phyloP scores from a whole-genome alignment of 108 stramenopile species.

The Fragilariopsis cylindrus region DNA sequence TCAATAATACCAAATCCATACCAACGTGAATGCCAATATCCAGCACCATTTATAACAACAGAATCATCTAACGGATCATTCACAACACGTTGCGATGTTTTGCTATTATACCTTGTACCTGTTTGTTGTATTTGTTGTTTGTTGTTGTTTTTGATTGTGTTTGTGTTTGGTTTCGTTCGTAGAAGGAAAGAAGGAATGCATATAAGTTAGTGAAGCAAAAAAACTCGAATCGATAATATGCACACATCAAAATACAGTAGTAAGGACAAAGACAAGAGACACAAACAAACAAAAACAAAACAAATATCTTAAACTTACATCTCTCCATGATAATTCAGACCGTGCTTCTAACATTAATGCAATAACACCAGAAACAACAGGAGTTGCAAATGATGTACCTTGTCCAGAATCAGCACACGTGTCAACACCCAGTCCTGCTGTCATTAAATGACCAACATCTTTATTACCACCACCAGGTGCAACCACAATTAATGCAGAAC shows the following conservation, averaged over 20 bases:
- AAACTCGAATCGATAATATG: too few species aligned
- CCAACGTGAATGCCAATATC: conserved; percentile 39
- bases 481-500: conserved; percentile 40
- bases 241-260: too few species aligned
- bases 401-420: conserved; percentile 19
- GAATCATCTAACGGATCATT: conserved; percentile 4
- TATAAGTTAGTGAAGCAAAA: too few species aligned
- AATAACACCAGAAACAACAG: conserved; percentile 46
- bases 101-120: conserved; percentile 49
- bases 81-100: conserved; percentile 18
- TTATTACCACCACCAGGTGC: conserved; percentile 47
- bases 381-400: conserved; percentile 48
- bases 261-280: too few species aligned
- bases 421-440: conserved; percentile 27
- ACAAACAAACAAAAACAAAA: too few species aligned
- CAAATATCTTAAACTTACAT: conserved; percentile 8
- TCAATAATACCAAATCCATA: conserved; percentile 59
- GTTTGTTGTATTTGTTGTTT: too few species aligned
- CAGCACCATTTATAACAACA: conserved; percentile 32
- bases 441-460: conserved; percentile 19
- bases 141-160: too few species aligned
- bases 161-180: too few species aligned
- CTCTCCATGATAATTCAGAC: conserved; percentile 47
- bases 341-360: conserved; percentile 50
- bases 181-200: too few species aligned